These are phyloP conservation scores for Termitomyces sp. DNA, from an alignment of 768 basidiomycete genomes.

Conservation along the genomic window DNA sequence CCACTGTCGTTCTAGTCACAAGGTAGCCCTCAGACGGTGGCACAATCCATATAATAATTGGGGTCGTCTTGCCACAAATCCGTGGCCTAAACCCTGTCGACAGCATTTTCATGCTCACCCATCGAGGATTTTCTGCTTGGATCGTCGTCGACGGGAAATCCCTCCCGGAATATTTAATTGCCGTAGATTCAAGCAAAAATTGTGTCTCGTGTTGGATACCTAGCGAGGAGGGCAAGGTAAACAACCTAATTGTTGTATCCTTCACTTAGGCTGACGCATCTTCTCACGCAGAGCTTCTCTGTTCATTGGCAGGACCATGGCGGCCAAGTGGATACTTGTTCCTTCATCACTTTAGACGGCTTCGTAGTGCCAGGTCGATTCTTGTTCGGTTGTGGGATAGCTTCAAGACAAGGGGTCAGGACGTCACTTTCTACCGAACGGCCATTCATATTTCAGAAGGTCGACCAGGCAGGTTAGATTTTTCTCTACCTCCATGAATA, in stretches of 20 bases:
- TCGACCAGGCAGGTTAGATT: constrained; percentile 30
- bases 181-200: constrained; percentile 35
- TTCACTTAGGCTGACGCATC: background rate
- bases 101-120: constrained; percentile 36
- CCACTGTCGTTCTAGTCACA: background rate
- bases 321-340: constrained; percentile 44
- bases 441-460: constrained; percentile 54
- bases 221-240: constrained; percentile 52
- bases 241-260: constrained; percentile 4
- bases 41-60: background rate
- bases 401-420: constrained; percentile 48
- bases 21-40: background rate
- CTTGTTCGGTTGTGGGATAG: constrained; percentile 48
- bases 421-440: constrained; percentile 44
- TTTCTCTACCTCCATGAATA: background rate
- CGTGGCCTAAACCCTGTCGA: background rate
- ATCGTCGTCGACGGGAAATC: constrained; percentile 44
- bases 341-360: constrained; percentile 63
- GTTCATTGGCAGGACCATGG: constrained; percentile 65
- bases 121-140: constrained; percentile 67
- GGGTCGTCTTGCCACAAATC: background rate
- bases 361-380: constrained; percentile 58
- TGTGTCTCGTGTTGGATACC: constrained; percentile 67
- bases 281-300: constrained; percentile 39
- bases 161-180: constrained; percentile 52